Percentiles rank a stretch among this genome's conserved stretches.
These are phyloP conservation scores for Pisolithus thermaeus DNA, from an alignment of 1,284 basidiomycete species.

Conservation along the genomic window DNA sequence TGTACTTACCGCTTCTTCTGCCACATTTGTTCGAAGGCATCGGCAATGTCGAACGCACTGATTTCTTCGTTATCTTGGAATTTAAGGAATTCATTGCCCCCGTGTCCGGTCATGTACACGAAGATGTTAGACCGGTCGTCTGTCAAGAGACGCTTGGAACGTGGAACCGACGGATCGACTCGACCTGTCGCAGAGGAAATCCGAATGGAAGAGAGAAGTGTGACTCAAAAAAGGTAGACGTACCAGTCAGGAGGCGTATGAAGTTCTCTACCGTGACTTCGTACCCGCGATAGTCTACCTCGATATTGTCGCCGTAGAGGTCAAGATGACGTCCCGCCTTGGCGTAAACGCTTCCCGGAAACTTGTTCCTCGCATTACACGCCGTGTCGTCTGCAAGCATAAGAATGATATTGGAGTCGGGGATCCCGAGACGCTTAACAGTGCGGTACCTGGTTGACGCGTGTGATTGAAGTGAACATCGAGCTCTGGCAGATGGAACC, in stretches of 20 bases:
- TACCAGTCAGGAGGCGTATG: slow-evolving; percentile 84
- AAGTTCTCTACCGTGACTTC: slow-evolving; percentile 98
- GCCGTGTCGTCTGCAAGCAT: slow-evolving; percentile 98
- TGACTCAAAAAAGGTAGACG: slow-evolving; percentile 13
- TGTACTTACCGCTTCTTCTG: slow-evolving; percentile 78
- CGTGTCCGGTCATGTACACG: slow-evolving; percentile 97
- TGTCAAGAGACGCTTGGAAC: slow-evolving; percentile 86
- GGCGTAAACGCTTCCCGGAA: slow-evolving; percentile 88
- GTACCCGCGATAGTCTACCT: slow-evolving; percentile 97
- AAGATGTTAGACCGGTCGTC: slow-evolving; percentile 95
- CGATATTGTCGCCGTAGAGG: slow-evolving; percentile 93
- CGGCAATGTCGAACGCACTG: slow-evolving; percentile 91
- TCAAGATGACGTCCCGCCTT: slow-evolving; percentile 77
- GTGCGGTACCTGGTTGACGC: slow-evolving; percentile 77
- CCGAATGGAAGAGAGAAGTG: neutral
- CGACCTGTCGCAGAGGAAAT: slow-evolving; percentile 43
- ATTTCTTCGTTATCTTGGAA: slow-evolving; percentile 99
- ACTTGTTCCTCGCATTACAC: slow-evolving; percentile 90
- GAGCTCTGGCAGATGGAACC: slow-evolving; percentile 12
- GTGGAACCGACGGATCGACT: slow-evolving; percentile 71
- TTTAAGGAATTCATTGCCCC: slow-evolving; percentile 97
- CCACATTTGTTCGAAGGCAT: slow-evolving; percentile 98
- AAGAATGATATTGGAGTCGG: slow-evolving; percentile 96
- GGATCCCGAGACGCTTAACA: slow-evolving; percentile 95
- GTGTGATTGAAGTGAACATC: neutral